These are phyloP conservation scores for Trifolium subterraneum DNA, from an alignment of 306 rosid genomes.

Conservation along the genomic window DNA sequence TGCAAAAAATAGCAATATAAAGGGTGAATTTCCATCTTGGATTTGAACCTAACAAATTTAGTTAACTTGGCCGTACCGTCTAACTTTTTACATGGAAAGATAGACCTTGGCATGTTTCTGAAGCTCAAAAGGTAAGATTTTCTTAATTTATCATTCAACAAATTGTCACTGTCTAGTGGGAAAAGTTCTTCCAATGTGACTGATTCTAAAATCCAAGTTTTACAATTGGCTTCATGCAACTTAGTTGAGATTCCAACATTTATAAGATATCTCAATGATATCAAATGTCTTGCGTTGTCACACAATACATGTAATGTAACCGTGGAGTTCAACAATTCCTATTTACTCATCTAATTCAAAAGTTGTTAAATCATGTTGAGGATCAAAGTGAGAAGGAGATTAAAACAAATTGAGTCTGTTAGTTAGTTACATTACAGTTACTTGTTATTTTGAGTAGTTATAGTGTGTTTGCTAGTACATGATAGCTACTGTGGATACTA, in stretches of 20 bases:
- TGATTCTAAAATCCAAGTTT: background rate
- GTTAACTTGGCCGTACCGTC: accelerated
- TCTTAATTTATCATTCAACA: background rate
- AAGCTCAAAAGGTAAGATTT: background rate
- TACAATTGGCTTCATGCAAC: background rate
- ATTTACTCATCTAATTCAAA: no score
- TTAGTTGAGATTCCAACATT: no score
- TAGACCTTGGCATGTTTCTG: conserved; percentile 15
- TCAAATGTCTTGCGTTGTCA: background rate
- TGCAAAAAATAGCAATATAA: background rate
- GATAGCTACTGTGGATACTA: no score
- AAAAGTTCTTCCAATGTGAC: conserved; percentile 4
- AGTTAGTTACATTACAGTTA: no score
- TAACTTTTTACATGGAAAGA: conserved; percentile 19
- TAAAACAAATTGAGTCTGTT: no score
- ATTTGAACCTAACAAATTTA: background rate
- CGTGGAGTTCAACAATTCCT: no score
- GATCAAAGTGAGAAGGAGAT: no score
- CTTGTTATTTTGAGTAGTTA: no score
- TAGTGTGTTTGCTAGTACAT: no score
- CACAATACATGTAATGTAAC: no score
- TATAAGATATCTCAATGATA: background rate
- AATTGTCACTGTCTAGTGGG: background rate
- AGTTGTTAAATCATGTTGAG: no score
- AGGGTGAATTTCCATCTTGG: background rate